Conservation (phyloP, 2,329 filamentous ascomycete genomes). For the Monosporascus sp. region DNA sequence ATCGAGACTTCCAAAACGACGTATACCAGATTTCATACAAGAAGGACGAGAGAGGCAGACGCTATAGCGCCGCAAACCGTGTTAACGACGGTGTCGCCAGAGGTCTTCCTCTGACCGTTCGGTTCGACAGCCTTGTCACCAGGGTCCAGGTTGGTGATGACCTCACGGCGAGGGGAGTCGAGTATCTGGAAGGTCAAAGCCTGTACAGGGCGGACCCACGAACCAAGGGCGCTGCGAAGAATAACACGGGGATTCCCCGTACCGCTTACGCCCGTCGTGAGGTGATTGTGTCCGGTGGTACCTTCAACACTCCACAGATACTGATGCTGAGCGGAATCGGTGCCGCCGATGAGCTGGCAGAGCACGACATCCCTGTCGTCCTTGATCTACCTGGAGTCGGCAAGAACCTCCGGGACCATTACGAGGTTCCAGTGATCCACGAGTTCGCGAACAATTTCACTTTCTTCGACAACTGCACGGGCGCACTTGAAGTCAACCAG, state of each 20-base stretch:
- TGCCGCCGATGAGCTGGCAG: conserved; percentile 31
- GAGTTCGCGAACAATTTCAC: conserved; percentile 33
- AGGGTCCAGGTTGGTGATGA: conserved; percentile 6
- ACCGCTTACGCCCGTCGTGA: conserved; percentile 27
- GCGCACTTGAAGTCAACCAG: conserved; percentile 27
- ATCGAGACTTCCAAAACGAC: conserved; percentile 4
- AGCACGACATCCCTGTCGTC: conserved; percentile 34
- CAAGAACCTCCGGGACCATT: conserved; percentile 51
- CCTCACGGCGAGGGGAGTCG: not conserved
- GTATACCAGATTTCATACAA: conserved; percentile 5
- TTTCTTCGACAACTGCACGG: conserved; percentile 29
- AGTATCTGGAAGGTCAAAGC: not conserved
- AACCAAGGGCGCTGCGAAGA: not conserved
- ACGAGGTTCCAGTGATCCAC: conserved; percentile 40
- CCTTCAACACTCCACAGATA: conserved; percentile 29
- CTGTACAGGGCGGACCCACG: not conserved
- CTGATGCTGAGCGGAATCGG: conserved; percentile 45
- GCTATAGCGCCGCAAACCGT: conserved; percentile 1
- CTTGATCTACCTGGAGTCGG: conserved; percentile 52
- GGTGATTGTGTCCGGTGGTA: conserved; percentile 43
- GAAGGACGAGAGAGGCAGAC: conserved; percentile 3
- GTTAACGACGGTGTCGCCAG: conserved; percentile 2
- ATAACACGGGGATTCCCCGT: conserved; percentile 3
- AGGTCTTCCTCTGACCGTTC: conserved; percentile 2
- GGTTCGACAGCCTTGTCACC: conserved; percentile 20